Percentiles rank a stretch among this genome's conserved stretches.
Conservation (phyloP, 2,329 filamentous ascomycete species). For the Fusarium scirpi region DNA sequence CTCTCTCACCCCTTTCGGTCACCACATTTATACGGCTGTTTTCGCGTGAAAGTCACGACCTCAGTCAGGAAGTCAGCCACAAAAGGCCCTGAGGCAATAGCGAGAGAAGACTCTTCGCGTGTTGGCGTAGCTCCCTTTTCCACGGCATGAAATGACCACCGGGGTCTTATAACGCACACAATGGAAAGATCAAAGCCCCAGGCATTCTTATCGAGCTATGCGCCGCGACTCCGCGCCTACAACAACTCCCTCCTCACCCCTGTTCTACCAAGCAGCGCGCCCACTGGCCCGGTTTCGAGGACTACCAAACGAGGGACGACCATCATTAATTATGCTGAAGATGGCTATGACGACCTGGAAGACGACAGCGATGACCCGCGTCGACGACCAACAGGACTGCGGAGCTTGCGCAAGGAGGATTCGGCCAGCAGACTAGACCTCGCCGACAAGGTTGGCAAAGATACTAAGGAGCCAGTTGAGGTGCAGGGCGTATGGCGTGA, state of each 20-base stretch:
- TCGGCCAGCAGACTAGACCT: constrained; percentile 70
- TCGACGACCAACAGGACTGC: constrained; percentile 84
- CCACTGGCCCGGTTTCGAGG: constrained; percentile 75
- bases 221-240: constrained; percentile 88
- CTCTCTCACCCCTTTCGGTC: constrained; percentile 6
- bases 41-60: constrained; percentile 12
- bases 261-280: constrained; percentile 77
- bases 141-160: constrained; percentile 50
- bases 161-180: constrained; percentile 42
- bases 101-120: constrained; percentile 37
- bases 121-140: constrained; percentile 39
- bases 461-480: constrained; percentile 80
- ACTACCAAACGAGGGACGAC: constrained; percentile 98
- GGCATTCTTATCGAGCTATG: constrained; percentile 91
- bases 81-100: constrained; percentile 16
- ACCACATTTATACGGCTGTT: neutral
- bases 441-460: constrained; percentile 84
- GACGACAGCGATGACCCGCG: constrained; percentile 81
- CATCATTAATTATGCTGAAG: constrained; percentile 97
- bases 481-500: constrained; percentile 93
- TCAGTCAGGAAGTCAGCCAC: neutral
- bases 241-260: constrained; percentile 92
- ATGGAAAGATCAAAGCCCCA: constrained; percentile 75
- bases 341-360: constrained; percentile 85
- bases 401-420: constrained; percentile 85